These are phyloP conservation scores for Podila epigama DNA, from an alignment of 192 early-diverging fungal genomes.

Conservation along the genomic window DNA sequence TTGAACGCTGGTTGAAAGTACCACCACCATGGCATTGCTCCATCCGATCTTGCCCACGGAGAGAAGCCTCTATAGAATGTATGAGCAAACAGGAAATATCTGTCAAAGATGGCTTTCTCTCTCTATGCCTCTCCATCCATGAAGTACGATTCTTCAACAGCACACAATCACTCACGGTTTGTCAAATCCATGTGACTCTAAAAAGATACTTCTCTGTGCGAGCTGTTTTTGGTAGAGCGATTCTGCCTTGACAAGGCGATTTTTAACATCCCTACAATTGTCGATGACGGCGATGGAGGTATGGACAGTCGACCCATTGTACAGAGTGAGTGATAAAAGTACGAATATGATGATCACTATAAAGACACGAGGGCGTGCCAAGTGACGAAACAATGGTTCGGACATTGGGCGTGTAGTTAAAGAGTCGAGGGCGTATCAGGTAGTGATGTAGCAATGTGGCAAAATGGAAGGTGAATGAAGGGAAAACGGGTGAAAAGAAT, in stretches of 20 bases:
- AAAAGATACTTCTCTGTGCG: not conserved
- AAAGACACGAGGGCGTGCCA: too few relatives aligned
- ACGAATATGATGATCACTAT: too few relatives aligned
- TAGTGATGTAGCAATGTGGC: not conserved
- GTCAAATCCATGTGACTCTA: not conserved
- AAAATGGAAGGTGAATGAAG: not conserved
- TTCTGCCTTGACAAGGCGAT: not conserved
- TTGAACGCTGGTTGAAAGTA: constrained; percentile 19
- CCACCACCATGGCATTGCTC: constrained; percentile 1
- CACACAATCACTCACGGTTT: not conserved
- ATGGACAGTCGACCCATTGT: too few relatives aligned
- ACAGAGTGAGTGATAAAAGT: too few relatives aligned
- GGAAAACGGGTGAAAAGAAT: not conserved
- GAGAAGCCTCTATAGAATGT: not conserved
- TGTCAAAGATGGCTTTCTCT: not conserved
- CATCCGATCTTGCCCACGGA: not conserved
- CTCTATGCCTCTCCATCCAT: too few relatives aligned
- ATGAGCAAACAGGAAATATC: not conserved
- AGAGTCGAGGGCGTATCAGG: too few relatives aligned
- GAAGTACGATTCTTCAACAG: not conserved
- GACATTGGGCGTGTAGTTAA: too few relatives aligned
- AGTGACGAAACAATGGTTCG: too few relatives aligned
- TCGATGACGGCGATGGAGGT: too few relatives aligned
- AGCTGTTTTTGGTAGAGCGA: not conserved
- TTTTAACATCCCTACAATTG: not conserved